A percentile compares a stretch with the other conserved stretches of the same genome.
These are phyloP conservation scores for Auxenochlorella pyrenoidosa DNA, from an alignment of 139 green algal species.

Conservation along the genomic window DNA sequence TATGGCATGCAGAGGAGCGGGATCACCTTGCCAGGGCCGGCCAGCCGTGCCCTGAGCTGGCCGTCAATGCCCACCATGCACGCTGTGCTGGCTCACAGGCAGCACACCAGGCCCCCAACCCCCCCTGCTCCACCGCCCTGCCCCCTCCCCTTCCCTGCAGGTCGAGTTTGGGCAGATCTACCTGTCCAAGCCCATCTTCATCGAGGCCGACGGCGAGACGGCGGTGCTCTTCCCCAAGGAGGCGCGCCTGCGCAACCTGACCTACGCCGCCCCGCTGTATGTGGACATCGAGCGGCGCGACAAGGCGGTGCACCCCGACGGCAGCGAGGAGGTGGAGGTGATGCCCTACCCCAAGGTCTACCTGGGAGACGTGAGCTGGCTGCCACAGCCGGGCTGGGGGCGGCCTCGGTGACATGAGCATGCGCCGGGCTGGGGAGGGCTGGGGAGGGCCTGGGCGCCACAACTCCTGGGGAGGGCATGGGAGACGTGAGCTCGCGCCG, in stretches of 20 bases:
- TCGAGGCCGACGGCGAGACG: conserved; percentile 93
- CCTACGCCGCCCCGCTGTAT: conserved; percentile 97
- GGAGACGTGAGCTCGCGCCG: no score
- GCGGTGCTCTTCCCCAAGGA: conserved; percentile 94
- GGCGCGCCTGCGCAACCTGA: conserved; percentile 95
- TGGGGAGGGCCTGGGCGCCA: no score
- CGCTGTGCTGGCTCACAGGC: no score
- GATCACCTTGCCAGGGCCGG: no score
- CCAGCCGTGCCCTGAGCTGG: no score
- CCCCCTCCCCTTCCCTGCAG: neutral
- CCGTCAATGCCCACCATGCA: no score
- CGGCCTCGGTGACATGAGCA: no score
- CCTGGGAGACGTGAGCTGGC: conserved; percentile 80
- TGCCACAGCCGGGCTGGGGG: no score
- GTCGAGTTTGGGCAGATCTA: conserved; percentile 97
- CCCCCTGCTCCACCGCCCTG: neutral
- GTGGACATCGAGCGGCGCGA: conserved; percentile 30
- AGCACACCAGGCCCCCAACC: no score
- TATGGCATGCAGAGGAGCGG: neutral
- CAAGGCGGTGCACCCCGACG: conserved; percentile 26
- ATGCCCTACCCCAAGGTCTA: conserved; percentile 84
- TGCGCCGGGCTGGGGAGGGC: no score
- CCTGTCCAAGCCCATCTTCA: conserved; percentile 91
- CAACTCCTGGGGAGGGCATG: no score
- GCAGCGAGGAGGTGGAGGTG: conserved; percentile 58